Conservation (phyloP, 2,329 filamentous ascomycete species). For the Fusarium graminum region DNA sequence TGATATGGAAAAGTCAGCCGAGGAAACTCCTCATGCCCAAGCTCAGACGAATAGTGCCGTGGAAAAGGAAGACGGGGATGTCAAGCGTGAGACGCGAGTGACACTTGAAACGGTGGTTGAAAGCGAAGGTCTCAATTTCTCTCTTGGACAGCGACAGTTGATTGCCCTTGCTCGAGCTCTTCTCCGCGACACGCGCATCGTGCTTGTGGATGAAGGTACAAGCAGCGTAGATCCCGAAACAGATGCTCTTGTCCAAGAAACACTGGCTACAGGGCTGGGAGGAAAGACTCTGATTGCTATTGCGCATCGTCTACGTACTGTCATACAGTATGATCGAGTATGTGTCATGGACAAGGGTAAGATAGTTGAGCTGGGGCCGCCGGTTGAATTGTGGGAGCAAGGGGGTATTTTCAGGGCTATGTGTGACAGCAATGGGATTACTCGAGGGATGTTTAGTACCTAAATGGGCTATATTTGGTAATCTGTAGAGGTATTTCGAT, state of each 20-base stretch:
- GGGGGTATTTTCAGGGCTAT: no score
- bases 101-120: no score
- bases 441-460: no score
- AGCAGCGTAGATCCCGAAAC: slow-evolving; percentile 51
- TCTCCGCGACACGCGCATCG: slow-evolving; percentile 50
- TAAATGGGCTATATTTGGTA: no score
- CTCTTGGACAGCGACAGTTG: slow-evolving; percentile 62
- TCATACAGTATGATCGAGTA: slow-evolving; percentile 47
- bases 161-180: slow-evolving; percentile 63
- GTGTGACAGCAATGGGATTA: no score
- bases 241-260: slow-evolving; percentile 44
- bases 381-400: slow-evolving; percentile 36
- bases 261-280: slow-evolving; percentile 41
- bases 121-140: slow-evolving; percentile 44
- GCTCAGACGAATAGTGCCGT: no score
- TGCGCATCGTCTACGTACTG: slow-evolving; percentile 49
- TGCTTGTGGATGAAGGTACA: slow-evolving; percentile 52
- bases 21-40: no score
- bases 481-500: no score
- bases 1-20: no score
- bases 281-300: slow-evolving; percentile 50
- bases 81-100: no score
- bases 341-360: slow-evolving; percentile 49
- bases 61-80: no score
- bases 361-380: slow-evolving; percentile 47